phyloP scores from a whole-genome alignment of 371 early-diverging fungal genomes.

The Mucor ambiguus region DNA sequence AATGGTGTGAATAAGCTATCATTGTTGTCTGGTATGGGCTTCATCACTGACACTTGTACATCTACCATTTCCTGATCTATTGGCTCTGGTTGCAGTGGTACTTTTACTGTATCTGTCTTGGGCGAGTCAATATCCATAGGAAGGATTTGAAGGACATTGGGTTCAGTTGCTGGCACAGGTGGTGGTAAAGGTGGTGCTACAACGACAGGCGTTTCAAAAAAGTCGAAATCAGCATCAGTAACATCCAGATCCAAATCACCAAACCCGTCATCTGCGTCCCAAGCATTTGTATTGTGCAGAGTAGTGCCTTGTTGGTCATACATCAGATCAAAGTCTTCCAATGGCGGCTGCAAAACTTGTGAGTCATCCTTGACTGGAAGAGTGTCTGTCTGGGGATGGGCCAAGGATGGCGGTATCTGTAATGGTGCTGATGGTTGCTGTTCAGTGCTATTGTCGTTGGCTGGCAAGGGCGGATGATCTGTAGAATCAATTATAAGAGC shows the following conservation, averaged over 20 bases:
- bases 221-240: conserved; percentile 52
- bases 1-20: conserved; percentile 16
- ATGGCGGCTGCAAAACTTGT: not conserved
- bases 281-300: not conserved
- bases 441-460: not conserved
- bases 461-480: not conserved
- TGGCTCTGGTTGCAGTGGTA: not conserved
- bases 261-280: conserved; percentile 8
- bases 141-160: conserved; percentile 1
- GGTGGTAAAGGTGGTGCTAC: not conserved
- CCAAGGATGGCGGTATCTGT: not conserved
- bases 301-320: not conserved
- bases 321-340: not conserved
- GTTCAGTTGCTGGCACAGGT: not conserved
- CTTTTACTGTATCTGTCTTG: not conserved
- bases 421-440: not conserved
- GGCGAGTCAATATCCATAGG: conserved; percentile 1
- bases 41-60: not conserved
- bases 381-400: not conserved
- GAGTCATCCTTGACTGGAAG: not conserved
- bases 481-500: conserved; percentile 2
- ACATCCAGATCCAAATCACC: conserved; percentile 43
- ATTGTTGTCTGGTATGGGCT: not conserved
- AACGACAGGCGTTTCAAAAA: conserved; percentile 29
- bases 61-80: not conserved